Evolutionary conservation across 2,329 filamentous ascomycete genomes (phyloP).

Genomic region (Drechmeria coniospora): DNA sequence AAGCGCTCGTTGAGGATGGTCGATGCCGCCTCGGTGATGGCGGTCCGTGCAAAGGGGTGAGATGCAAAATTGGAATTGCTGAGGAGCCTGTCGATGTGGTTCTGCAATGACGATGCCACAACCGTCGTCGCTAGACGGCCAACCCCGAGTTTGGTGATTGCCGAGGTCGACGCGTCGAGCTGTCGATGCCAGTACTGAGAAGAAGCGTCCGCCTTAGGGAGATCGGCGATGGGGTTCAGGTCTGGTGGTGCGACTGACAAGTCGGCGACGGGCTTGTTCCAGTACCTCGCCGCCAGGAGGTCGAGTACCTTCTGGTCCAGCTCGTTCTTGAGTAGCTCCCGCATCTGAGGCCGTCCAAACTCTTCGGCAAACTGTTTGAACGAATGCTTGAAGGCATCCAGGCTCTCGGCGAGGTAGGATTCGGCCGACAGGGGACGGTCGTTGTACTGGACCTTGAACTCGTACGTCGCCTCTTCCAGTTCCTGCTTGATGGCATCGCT

Average conservation of each 20-base stretch:
- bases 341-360: slow-evolving; percentile 81
- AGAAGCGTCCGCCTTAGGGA: slow-evolving; percentile 73
- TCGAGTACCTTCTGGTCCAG: slow-evolving; percentile 92
- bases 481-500: slow-evolving; percentile 89
- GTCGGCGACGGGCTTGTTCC: slow-evolving; percentile 90
- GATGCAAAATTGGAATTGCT: slow-evolving; percentile 68
- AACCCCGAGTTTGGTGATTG: slow-evolving; percentile 85
- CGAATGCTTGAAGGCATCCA: slow-evolving; percentile 93
- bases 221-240: slow-evolving; percentile 55
- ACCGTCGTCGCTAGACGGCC: slow-evolving; percentile 85
- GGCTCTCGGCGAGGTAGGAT: slow-evolving; percentile 86
- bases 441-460: slow-evolving; percentile 99
- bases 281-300: slow-evolving; percentile 81
- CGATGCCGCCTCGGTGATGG: slow-evolving; percentile 82
- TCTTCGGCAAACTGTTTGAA: slow-evolving; percentile 87
- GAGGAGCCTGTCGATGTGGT: slow-evolving; percentile 66
- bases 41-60: slow-evolving; percentile 82
- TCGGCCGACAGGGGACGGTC: slow-evolving; percentile 88
- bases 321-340: slow-evolving; percentile 77
- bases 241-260: slow-evolving; percentile 53
- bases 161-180: slow-evolving; percentile 79
- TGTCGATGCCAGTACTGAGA: slow-evolving; percentile 88
- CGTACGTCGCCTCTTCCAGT: slow-evolving; percentile 89
- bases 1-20: slow-evolving; percentile 86
- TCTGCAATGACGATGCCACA: slow-evolving; percentile 74